A percentile compares a stretch with the other conserved stretches of the same genome.
These are phyloP conservation scores for Verticillium longisporum DNA, from an alignment of 2,329 filamentous ascomycete genomes.

Conservation along the genomic window DNA sequence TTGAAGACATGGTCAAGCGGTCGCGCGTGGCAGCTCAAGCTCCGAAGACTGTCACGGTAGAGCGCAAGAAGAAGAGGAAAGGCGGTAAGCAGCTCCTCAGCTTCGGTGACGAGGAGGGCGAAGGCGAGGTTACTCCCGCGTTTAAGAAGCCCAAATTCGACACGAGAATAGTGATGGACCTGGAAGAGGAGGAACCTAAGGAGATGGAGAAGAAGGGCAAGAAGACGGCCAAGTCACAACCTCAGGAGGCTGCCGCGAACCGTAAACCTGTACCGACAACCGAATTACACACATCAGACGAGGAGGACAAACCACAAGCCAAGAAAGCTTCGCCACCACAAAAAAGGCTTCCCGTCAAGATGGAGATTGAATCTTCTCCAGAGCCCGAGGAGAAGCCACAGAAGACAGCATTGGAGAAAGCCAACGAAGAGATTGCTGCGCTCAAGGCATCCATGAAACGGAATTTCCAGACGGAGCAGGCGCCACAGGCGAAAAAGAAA, in stretches of 20 bases:
- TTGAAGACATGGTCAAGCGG: constrained; percentile 71
- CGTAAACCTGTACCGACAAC: not conserved
- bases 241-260: not conserved
- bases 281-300: not conserved
- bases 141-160: constrained; percentile 76
- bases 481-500: constrained; percentile 53
- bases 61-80: constrained; percentile 64
- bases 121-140: constrained; percentile 45
- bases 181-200: constrained; percentile 19
- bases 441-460: constrained; percentile 78
- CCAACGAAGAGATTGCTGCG: constrained; percentile 74
- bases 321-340: constrained; percentile 15
- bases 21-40: constrained; percentile 47
- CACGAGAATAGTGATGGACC: constrained; percentile 61
- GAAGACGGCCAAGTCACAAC: constrained; percentile 17
- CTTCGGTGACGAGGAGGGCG: constrained; percentile 67
- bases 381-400: constrained; percentile 23
- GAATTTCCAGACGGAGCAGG: constrained; percentile 37
- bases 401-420: constrained; percentile 56
- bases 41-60: constrained; percentile 33
- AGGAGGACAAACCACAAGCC: not conserved
- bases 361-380: constrained; percentile 19
- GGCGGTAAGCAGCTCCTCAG: constrained; percentile 70
- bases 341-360: constrained; percentile 11
- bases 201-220: constrained; percentile 20